Conservation (phyloP, 441 rosid genomes). For the Erodium moschatum region DNA sequence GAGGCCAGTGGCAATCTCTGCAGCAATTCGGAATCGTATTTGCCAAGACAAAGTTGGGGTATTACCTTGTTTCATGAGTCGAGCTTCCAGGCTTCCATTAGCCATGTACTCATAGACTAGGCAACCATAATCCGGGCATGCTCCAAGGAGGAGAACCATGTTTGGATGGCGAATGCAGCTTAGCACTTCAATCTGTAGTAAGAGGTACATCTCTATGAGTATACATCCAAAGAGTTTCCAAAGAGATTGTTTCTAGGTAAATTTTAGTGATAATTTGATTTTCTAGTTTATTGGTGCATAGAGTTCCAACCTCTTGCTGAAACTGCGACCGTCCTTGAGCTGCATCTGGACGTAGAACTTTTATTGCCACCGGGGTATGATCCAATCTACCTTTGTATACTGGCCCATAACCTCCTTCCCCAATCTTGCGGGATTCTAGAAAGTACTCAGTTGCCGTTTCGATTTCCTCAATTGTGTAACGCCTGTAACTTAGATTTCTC, state of each 20-base stretch:
- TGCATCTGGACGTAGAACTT: conserved; percentile 75
- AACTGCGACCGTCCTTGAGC: conserved; percentile 76
- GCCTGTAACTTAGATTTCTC: conserved; percentile 37
- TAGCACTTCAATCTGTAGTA: conserved; percentile 58
- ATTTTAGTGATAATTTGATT: background rate
- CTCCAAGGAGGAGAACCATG: conserved; percentile 87
- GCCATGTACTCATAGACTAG: conserved; percentile 80
- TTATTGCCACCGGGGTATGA: conserved; percentile 68
- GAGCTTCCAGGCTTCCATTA: conserved; percentile 78
- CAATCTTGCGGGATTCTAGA: conserved; percentile 46
- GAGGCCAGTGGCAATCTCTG: conserved; percentile 79
- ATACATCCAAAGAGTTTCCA: background rate
- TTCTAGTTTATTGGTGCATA: background rate
- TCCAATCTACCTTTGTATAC: conserved; percentile 55
- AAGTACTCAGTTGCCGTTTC: conserved; percentile 57
- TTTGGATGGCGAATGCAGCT: conserved; percentile 80
- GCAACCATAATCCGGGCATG: conserved; percentile 74
- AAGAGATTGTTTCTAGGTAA: background rate
- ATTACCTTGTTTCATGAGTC: conserved; percentile 46
- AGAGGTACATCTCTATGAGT: background rate
- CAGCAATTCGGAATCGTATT: conserved; percentile 54
- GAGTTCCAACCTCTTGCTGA: conserved; percentile 50
- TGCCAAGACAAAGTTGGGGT: conserved; percentile 62
- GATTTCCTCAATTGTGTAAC: conserved; percentile 64
- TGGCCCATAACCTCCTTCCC: conserved; percentile 95